Evolutionary conservation across 768 basidiomycete genomes (phyloP), one percentile per base, ranked within the genome.

Genomic region (Leccinum subgranulosum): DNA sequence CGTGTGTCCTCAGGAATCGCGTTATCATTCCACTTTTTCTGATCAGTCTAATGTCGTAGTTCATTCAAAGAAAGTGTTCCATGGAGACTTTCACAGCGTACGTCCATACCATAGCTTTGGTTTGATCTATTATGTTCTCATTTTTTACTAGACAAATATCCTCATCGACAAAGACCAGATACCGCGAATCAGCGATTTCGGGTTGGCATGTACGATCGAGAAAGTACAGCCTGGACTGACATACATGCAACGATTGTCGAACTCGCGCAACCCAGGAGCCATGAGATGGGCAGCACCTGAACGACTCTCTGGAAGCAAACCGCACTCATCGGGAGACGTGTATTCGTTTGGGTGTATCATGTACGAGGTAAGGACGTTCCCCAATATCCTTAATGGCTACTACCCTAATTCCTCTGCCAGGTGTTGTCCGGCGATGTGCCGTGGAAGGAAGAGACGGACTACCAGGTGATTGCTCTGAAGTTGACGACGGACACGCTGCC

Each of bases 361-460:
- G 46, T 49, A 43, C 2, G 51, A 59, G 51, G 59, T 59, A 36
- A 36, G 0, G 5, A 34, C n/a, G 25, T 17, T 1, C 10, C 3
- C 4, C 1, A 1, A 11, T 36, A 9, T 28, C 1, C 25, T 14
- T 23, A 29, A 10, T 6, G 3, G 28, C 12, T 3, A 41, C n/a
- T 10, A 41, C 3, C 19, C 29, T 34, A 1, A 48, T 7, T 6
- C 21, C 41, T 23, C 11, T 1, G 3, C 0, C 3, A 59, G 55
- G 56, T 59, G 9, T 6, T 58, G 6, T 59, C 50, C 5, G 56
- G 58, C 17, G 58, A 58, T 3, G 27, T 58, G 9, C 58, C 58
- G 1, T 58, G 58, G 50, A 59, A 58, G 50, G 56, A 17, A 19
- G 17, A 27, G 50, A 59, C 5, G 1, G 17, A 25, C 0, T 59